Base-by-base conservation (phyloP, 2,329 filamentous ascomycete genomes). In the Bretziella fagacearum region DNA sequence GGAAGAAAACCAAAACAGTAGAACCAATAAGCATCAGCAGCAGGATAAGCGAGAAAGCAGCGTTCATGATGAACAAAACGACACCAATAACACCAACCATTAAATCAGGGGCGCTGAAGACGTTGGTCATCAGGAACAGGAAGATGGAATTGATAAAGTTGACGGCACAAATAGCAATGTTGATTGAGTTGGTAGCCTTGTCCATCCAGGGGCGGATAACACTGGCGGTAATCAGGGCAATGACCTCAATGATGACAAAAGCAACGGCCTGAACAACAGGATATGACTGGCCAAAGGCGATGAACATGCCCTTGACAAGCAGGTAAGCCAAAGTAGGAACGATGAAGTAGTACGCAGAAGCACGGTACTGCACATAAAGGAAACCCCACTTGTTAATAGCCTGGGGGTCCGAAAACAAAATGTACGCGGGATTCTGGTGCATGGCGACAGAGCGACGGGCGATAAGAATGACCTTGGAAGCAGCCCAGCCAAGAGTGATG, bases 361-460 rank as follows among this genome's bases (percentile, higher is more conserved):
- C 89, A 57, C 89, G 83, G 71, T 93, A 95, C 62, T 94, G 87
- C 33, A 96, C 85, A 60, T 96, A 96, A 54, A 96, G 74, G 69
- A 95, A 95, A 18, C 89, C 89, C 89, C 87, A 95, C 65, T 94
- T 93, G 74, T 95, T 94, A 53, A 96, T 74, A 46, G 83, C 80
- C 53, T 84, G 74, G n/a, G 87, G 86, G 57, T 96, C 87, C 2
- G 89, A 94, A 67, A 93, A 96, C 52, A 96, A 77, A 55, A 95
- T 94, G 63, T 95, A 95, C 23, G 87, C 89, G 22, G 89, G 86
- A 66, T 94, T 95, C 65, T 89, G 87, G 70, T 95, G 87, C 77
- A 94, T 84, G 49, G 73, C 65, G 53, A 93, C 81, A 26, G 87
- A 95, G 55, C 84, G 81, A 58, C 84, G 84, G 27, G 86, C 89